Evolutionary conservation across 495 filamentous ascomycete species (phyloP).

Genomic region (Hypoxylon fuscum): DNA sequence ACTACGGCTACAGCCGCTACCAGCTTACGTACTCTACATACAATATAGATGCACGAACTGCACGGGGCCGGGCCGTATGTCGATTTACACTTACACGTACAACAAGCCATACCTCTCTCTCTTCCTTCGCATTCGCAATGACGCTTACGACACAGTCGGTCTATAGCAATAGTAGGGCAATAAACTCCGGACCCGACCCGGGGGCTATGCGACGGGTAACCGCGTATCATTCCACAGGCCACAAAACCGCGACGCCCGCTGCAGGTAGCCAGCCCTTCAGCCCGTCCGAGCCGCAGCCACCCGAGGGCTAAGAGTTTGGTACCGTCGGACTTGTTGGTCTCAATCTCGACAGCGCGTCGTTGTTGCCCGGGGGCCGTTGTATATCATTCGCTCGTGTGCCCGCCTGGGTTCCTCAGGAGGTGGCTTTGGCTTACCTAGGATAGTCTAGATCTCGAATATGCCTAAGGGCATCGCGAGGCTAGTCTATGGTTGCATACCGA

Average conservation of each 20-base stretch:
- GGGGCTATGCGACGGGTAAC: conserved; percentile 9
- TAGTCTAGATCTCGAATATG: not conserved
- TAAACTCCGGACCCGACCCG: conserved; percentile 22
- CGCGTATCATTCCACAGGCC: not conserved
- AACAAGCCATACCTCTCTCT: not conserved
- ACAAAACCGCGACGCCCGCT: conserved; percentile 24
- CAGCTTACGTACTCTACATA: too few species aligned
- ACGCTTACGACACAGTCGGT: not conserved
- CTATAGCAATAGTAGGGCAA: not conserved
- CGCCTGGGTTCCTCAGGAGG: not conserved
- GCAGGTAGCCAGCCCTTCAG: conserved; percentile 21
- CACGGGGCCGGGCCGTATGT: too few species aligned
- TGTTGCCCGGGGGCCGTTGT: not conserved
- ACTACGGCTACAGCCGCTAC: not conserved
- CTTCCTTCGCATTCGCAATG: not conserved
- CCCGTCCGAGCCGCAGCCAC: conserved; percentile 9
- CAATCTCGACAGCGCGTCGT: conserved; percentile 12
- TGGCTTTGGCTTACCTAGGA: conserved; percentile 8
- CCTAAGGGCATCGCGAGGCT: not conserved
- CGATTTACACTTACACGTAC: too few species aligned
- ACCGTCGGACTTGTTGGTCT: not conserved
- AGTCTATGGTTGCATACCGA: too few species aligned
- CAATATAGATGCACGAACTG: too few species aligned
- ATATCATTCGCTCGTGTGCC: conserved; percentile 1
- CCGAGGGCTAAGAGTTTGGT: not conserved